Base-by-base conservation (phyloP, 1,284 basidiomycete species). In the Singerocomus inundabilis region DNA sequence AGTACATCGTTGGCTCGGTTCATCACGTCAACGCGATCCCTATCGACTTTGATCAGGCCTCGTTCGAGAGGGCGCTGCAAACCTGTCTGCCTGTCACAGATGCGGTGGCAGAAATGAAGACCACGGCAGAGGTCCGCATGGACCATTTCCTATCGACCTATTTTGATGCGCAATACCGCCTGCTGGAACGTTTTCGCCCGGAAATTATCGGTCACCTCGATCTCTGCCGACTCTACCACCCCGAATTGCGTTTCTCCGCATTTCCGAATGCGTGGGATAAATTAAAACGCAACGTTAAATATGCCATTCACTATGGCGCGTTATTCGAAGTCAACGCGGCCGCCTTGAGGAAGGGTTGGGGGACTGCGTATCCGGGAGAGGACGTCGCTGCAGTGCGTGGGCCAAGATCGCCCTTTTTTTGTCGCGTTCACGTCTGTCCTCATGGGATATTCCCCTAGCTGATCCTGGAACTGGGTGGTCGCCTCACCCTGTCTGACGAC, bases 181-280 rank as follows among this genome's bases (percentile, higher is more conserved):
- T 98, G 33, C 62, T 97, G 36, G 61, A 72, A 42, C 77, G 79
- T 7, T 83, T 93, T 65, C 80, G 79, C 48, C 97, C 96, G 11
- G 93, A 96, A 67, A 78, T 99, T 33, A 79, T 99, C 47, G 97
- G 93, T 1, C 96, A 99, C 70, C 79, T 98, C 56, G 96, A 99
- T 70, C 79, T 95, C 1, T 94, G 89, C 65, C 80, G 91, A 4
- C 77, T 97, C 15, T 97, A 88, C 73, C 74, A 75, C 29, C 88
- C 92, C 1, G 55, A 69, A 16, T 64, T 88, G 40, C 66, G 64
- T 6, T 75, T 93, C 48, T 58, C 63, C 25, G 72, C 76, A 28
- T 82, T 79, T 61, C 77, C 82, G 21, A 60, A 61, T 1, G 85
- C 86, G 9, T 87, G 82, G 80, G 66, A 72, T 30, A 84, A 82